Conservation (phyloP, 768 basidiomycete genomes). For the Podaxis pistillaris region DNA sequence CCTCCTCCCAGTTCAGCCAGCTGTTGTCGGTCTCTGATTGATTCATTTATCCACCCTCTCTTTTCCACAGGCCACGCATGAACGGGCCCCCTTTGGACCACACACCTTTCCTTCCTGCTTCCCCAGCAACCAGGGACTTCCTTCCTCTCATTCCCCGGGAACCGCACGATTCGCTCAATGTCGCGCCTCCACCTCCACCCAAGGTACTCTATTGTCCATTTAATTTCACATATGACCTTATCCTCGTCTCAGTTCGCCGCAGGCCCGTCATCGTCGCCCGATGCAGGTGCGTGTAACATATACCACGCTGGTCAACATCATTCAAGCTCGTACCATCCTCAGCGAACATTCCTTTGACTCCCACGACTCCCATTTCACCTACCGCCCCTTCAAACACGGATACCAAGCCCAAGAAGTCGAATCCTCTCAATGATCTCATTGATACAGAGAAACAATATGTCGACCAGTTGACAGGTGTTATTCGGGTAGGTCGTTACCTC, state of each 20-base stretch:
- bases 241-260: not conserved
- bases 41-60: not conserved
- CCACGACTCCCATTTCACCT: constrained; percentile 37
- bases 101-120: not conserved
- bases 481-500: constrained; percentile 61
- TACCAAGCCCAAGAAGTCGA: constrained; percentile 60
- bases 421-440: constrained; percentile 89
- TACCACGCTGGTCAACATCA: constrained; percentile 9
- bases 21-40: not conserved
- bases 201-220: not conserved
- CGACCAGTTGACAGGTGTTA: constrained; percentile 84
- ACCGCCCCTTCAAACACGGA: constrained; percentile 30
- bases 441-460: constrained; percentile 94
- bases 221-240: not conserved
- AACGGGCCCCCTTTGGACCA: constrained; percentile 10
- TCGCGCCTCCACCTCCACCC: constrained; percentile 12
- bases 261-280: constrained; percentile 18
- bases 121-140: constrained; percentile 1
- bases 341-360: constrained; percentile 24
- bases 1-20: not conserved
- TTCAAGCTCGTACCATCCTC: constrained; percentile 21
- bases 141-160: constrained; percentile 2
- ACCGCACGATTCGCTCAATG: not conserved
- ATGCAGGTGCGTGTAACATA: constrained; percentile 23
- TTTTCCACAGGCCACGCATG: constrained; percentile 6